Conservation (phyloP, 768 basidiomycete species). For the Kwoniella bestiolae region DNA sequence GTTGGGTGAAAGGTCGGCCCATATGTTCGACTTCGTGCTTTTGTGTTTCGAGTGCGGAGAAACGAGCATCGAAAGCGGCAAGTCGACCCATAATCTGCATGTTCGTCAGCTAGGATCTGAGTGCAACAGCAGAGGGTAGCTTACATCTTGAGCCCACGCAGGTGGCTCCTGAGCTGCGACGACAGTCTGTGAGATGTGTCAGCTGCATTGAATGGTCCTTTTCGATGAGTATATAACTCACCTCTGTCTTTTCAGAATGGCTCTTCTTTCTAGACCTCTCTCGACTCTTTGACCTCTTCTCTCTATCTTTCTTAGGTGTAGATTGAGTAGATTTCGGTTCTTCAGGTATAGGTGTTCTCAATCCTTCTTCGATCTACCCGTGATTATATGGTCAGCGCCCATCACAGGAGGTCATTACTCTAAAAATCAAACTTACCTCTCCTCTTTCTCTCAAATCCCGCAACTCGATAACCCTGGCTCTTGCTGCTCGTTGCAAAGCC, state of each 20-base stretch:
- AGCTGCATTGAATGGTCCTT: not conserved
- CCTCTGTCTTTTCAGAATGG: not conserved
- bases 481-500: constrained; percentile 53
- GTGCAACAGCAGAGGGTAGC: not conserved
- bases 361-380: constrained; percentile 11
- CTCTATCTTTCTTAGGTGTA: constrained; percentile 19
- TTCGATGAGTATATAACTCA: too few species aligned
- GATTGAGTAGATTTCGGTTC: constrained; percentile 1
- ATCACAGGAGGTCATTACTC: too few species aligned
- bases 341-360: not conserved
- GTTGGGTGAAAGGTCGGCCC: constrained; percentile 3
- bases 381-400: not conserved
- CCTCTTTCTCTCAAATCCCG: constrained; percentile 35
- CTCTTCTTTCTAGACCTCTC: constrained; percentile 12
- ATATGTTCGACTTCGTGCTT: constrained; percentile 14
- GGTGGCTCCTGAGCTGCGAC: constrained; percentile 20
- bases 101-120: not conserved
- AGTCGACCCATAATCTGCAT: constrained; percentile 42
- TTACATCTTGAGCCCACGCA: constrained; percentile 40
- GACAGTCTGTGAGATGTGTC: not conserved
- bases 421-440: constrained; percentile 26
- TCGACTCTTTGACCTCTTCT: constrained; percentile 27
- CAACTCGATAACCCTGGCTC: constrained; percentile 52
- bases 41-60: constrained; percentile 33
- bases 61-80: constrained; percentile 37